These are phyloP conservation scores for Nemophila menziesii DNA, from an alignment of 257 asterid species.

Conservation along the genomic window DNA sequence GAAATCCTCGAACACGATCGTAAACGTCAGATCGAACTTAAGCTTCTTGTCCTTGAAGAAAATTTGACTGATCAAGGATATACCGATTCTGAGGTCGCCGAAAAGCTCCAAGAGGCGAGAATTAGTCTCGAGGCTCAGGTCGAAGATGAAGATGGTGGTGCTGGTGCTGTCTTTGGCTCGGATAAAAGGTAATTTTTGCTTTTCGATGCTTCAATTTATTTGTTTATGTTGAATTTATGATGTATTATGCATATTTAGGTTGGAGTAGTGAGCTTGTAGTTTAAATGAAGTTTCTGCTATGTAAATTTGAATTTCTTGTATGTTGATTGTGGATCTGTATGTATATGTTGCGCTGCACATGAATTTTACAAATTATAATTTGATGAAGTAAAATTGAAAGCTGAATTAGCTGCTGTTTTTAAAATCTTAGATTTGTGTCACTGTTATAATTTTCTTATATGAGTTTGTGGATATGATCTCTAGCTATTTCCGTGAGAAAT, in stretches of 20 bases:
- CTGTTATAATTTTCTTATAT: neutral
- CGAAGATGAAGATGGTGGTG: conserved; percentile 41
- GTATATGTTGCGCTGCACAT: neutral
- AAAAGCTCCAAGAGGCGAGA: conserved; percentile 60
- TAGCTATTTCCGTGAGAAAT: no score
- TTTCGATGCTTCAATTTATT: no score
- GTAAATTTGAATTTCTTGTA: neutral
- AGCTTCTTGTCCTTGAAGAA: conserved; percentile 70
- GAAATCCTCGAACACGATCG: conserved; percentile 89
- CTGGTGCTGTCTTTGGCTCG: neutral
- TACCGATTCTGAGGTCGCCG: conserved; percentile 58
- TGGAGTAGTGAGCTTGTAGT: neutral
- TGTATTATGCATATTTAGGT: neutral
- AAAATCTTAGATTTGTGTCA: neutral
- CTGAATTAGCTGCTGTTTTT: neutral
- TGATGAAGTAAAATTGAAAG: neutral
- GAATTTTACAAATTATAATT: no score
- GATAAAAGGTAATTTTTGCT: neutral
- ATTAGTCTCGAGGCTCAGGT: conserved; percentile 33
- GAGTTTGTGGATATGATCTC: neutral
- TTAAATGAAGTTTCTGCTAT: neutral
- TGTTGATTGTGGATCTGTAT: neutral
- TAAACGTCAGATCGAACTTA: conserved; percentile 78
- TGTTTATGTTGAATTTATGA: neutral
- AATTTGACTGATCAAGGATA: conserved; percentile 63